Evolutionary conservation across 1,139 yeast genomes (phyloP), one percentile per base, ranked within the genome.

Genomic region (Pichia sp.): DNA sequence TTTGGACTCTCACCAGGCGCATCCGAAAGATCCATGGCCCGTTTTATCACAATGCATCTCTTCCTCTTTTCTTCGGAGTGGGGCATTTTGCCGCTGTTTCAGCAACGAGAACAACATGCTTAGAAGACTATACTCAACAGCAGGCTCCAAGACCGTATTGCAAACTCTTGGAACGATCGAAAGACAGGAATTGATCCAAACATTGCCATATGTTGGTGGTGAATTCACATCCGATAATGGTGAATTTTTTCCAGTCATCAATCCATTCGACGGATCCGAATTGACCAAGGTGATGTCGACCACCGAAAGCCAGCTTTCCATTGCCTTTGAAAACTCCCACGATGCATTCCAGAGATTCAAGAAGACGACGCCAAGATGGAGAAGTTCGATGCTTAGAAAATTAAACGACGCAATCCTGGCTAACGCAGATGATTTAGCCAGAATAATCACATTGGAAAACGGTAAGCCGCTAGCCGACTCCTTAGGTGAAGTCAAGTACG

Each of bases 391-490:
- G 77, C 74, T 88, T 56, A 73, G 84, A 57, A 80, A 76, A 42
- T 68, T 89, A 71, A 78, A 77, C 63, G 69, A 75, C 32, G 70
- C 85, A 47, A 77, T 86, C 76, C 65, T 76, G 30, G 85, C 81
- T 49, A 81, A 88, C 63, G 70, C 70, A 44, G 85, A 83, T 14
- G 96, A 89, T 64, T 73, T 89, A 55, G 96, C 91, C 17, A 78
- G 70, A 56, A 67, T 89, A 47, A 71, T 86, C 43, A 79, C 90
- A 7, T 74, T 84, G 71, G 96, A 89, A 66, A 89, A 89, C 64
- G 96, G 96, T 52, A 89, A 89, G 67, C 81, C 94, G 2, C 67
- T 80, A 44, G 72, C 80, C 15, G 96, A 89, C 64, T 85, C 95
- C 14, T 64, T 72, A 36, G 95, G 93, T 40, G 96, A 89, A 65